These are phyloP conservation scores for Angomonas ambiguus DNA, from an alignment of 208 protist genomes.

Conservation along the genomic window DNA sequence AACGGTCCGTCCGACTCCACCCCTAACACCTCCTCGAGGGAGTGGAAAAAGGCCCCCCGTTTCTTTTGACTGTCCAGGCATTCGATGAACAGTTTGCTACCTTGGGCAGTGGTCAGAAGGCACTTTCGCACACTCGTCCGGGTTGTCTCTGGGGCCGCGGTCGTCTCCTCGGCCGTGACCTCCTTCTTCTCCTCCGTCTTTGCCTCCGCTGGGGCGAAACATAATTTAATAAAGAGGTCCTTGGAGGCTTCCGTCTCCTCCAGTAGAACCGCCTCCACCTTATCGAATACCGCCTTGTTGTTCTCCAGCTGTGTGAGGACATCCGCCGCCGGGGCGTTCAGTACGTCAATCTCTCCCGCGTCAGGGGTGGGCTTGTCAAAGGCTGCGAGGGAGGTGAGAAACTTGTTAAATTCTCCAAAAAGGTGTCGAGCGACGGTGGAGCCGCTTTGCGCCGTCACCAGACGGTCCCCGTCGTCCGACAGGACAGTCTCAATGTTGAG, in stretches of 20 bases:
- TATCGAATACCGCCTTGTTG: slow-evolving; percentile 36
- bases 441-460: slow-evolving; percentile 51
- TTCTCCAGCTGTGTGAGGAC: slow-evolving; percentile 30
- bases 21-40: slow-evolving; percentile 22
- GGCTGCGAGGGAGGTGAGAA: slow-evolving; percentile 36
- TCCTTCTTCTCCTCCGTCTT: slow-evolving; percentile 14
- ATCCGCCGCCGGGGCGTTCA: slow-evolving; percentile 18
- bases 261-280: slow-evolving; percentile 26
- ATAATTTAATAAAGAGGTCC: slow-evolving; percentile 38
- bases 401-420: slow-evolving; percentile 39
- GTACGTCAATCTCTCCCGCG: slow-evolving; percentile 19
- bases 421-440: slow-evolving; percentile 42
- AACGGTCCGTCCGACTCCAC: background rate
- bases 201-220: slow-evolving; percentile 13
- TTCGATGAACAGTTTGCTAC: slow-evolving; percentile 39
- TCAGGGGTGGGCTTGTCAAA: slow-evolving; percentile 49
- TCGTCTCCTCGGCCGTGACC: background rate
- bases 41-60: slow-evolving; percentile 52
- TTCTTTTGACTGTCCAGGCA: slow-evolving; percentile 32
- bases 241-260: slow-evolving; percentile 46
- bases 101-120: slow-evolving; percentile 40
- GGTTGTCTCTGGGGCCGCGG: background rate
- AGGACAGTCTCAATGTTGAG: slow-evolving; percentile 47
- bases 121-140: slow-evolving; percentile 1
- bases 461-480: slow-evolving; percentile 49